Percentiles rank a stretch among this genome's conserved stretches.
phyloP scores from a whole-genome alignment of 2,329 filamentous ascomycete species.

The Aureobasidium sp. region DNA sequence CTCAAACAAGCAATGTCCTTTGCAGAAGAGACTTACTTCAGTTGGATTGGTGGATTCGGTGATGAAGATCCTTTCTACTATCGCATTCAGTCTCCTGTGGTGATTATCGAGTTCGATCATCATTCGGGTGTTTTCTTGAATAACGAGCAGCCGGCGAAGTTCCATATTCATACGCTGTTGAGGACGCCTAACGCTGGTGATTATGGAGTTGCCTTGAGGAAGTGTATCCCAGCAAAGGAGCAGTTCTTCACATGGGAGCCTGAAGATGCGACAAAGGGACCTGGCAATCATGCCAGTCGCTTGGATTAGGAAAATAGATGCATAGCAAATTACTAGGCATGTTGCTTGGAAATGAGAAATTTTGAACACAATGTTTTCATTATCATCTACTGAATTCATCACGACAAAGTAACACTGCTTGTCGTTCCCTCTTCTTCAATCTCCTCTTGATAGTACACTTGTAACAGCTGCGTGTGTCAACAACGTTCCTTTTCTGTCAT shows the following conservation, averaged over 20 bases:
- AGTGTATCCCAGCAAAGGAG: slow-evolving; percentile 5
- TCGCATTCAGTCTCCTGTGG: slow-evolving; percentile 65
- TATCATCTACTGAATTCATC: no score
- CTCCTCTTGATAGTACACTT: no score
- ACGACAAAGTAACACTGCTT: no score
- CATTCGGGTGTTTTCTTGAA: slow-evolving; percentile 70
- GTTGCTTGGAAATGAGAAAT: no score
- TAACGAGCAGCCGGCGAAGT: slow-evolving; percentile 65
- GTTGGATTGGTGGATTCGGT: slow-evolving; percentile 65
- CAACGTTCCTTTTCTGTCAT: no score
- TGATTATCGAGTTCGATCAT: slow-evolving; percentile 70
- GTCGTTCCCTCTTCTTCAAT: no score
- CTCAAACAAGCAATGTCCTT: slow-evolving; percentile 46
- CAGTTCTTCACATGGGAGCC: slow-evolving; percentile 14
- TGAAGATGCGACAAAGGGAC: neutral
- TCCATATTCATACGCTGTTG: slow-evolving; percentile 68
- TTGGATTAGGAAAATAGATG: neutral
- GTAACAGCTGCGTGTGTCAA: no score
- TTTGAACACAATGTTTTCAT: no score
- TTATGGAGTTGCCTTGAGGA: slow-evolving; percentile 51
- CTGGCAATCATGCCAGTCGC: slow-evolving; percentile 9
- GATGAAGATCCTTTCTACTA: slow-evolving; percentile 68
- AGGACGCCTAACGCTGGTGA: slow-evolving; percentile 67
- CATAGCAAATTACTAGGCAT: no score
- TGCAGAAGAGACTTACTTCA: slow-evolving; percentile 66